Evolutionary conservation across 202 grass and related monocot species (phyloP).

Genomic region (Elaeis oleifera): DNA sequence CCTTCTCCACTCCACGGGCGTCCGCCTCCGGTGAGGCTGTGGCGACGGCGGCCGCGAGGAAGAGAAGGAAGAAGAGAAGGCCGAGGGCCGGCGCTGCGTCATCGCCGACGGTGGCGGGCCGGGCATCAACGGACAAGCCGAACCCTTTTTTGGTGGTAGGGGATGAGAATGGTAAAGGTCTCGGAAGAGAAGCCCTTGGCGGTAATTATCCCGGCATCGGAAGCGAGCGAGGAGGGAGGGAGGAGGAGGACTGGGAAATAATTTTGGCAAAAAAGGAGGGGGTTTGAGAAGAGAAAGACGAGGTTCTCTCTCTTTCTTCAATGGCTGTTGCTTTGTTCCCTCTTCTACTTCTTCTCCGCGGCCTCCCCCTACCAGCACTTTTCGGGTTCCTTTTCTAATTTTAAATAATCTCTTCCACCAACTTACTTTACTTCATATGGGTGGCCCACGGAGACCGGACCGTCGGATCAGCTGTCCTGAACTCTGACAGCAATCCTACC

Average conservation of each 20-base stretch:
- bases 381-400: slow-evolving; percentile 7
- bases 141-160: no score
- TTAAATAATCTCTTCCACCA: not conserved
- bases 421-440: no score
- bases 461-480: no score
- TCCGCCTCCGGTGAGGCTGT: not conserved
- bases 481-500: no score
- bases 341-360: slow-evolving; percentile 12
- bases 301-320: not conserved
- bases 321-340: slow-evolving; percentile 3
- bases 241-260: slow-evolving; percentile 18
- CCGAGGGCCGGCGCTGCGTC: slow-evolving; percentile 11
- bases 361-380: slow-evolving; percentile 20
- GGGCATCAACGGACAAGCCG: not conserved
- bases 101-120: slow-evolving; percentile 9
- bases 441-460: no score
- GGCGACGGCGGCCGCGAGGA: not conserved
- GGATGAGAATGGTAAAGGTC: no score
- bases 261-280: slow-evolving; percentile 23
- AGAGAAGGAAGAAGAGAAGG: slow-evolving; percentile 15
- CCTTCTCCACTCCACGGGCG: slow-evolving; percentile 34
- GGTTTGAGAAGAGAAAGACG: not conserved
- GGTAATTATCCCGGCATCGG: not conserved
- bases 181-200: no score
- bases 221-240: slow-evolving; percentile 5